Evolutionary conservation across 306 rosid genomes (phyloP).

Genomic region (cucumber (Cucumis sativus)): Cucumber_9930_V3 NC_026656.2:21120001-21120500

Average conservation of each 20-base stretch:
- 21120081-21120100: neutral
- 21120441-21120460: constrained; percentile 82
- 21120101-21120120: too few relatives aligned
- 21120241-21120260: constrained; percentile 1
- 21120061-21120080: neutral
- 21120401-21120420: constrained; percentile 93
- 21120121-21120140: neutral
- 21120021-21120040: neutral
- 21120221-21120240: constrained; percentile 12
- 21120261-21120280: neutral
- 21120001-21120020: neutral
- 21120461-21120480: constrained; percentile 43
- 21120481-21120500: constrained; percentile 51
- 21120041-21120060: neutral
- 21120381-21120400: constrained; percentile 41
- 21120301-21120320: neutral
- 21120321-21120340: too few relatives aligned
- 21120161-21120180: constrained; percentile 11
- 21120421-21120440: constrained; percentile 90
- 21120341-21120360: neutral
- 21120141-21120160: constrained; percentile 16
- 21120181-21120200: constrained; percentile 15
- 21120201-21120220: constrained; percentile 14
- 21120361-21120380: neutral
- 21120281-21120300: neutral